Evolutionary conservation across 2,329 filamentous ascomycete species (phyloP), one percentile per base, ranked within the genome.

Genomic region (Emydomyces testavorans): DNA sequence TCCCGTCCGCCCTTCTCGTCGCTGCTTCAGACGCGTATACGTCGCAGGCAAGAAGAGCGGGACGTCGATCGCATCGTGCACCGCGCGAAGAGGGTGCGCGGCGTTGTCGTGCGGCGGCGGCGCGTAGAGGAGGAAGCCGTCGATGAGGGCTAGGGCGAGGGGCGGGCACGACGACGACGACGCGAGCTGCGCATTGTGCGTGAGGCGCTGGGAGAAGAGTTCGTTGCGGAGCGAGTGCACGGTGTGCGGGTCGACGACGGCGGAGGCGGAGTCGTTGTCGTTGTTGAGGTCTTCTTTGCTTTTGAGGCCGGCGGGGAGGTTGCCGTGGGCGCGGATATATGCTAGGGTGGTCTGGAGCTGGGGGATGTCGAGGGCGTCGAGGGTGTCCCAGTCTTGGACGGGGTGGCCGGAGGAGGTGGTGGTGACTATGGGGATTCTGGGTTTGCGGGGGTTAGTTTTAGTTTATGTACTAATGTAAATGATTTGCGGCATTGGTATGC

Each of bases 371-470:
- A 98, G 71, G 6, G 89, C 76, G 54, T 82, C 83, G 13, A 85
- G 72, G 58, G 89, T 94, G 65, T 98, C 92, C 90, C 92, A 96
- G 68, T 98, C 89, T 54, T 83, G 72, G 10, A 94, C 69, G 11
- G 75, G 78, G 44, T 64, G 56, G 21, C 70, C 70, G 13, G 74
- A 61, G 1, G 72, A 67, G 32, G 77, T 77, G 3, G 77, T 77
- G 3, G 57, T 67, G 46, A 62, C 64, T 37, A 65, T 58, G 18
- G 71, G 71, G 46, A 73, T 69, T 53, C 65, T 69, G 37, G 41
- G 21, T 26, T 16, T n/a, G n/a, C n/a, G n/a, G 8, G 13, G 13
- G 13, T 5, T 2, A 21, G 5, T 13, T 15, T 11, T 39, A 15
- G 36, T 26, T n/a, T n/a, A 7, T 24, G 21, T 16, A 39, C 15